Base-by-base conservation (phyloP, 164 flowering plant species). In the Dillenia suffruticosa region DNA sequence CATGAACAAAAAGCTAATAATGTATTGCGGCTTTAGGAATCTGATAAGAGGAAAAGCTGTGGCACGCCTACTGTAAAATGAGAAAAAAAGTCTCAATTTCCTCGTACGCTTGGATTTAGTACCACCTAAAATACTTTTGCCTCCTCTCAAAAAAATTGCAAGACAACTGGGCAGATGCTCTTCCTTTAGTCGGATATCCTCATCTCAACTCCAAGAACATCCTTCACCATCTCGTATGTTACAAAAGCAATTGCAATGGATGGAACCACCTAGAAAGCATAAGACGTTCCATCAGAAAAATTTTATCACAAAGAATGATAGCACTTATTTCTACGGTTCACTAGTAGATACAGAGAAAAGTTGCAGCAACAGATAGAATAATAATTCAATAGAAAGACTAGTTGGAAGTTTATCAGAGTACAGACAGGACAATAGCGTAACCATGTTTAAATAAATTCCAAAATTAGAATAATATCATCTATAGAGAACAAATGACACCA, bases 221-320 rank as follows among this genome's bases (percentile, higher is more conserved):
- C 93, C 80, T 90, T 92, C 64, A 84, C 90, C 68, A 68, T 24
- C 78, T 92, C 98, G 17, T 92, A 92, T 12, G 97, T 75, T 74
- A 92, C 98, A 73, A 92, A 92, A 44, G 98, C 96, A 77, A 92
- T 88, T 9, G 98, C 90, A 45, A 92, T 92, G 10, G 98, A 92
- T 54, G 98, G 98, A n/a, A 92, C 98, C 70, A 92, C 98, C 98
- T 92, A 71, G 52, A 68, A 19, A 59, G 49, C 40, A 32, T 32
- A 32, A 32, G 40, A 32, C 5, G 40, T 32, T 32, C 40, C 40
- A 32, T 32, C 6, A 32, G 40, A 32, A 4, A 32, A 32, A 0
- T 32, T 32, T 32, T 6, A 32, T 32, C 7, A 32, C 40, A 32
- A 32, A 32, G 40, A 32, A 32, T 32, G 40, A 32, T 6, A 4